Evolutionary conservation across 2,329 filamentous ascomycete species (phyloP).

Genomic region (Moelleriella libera): DNA sequence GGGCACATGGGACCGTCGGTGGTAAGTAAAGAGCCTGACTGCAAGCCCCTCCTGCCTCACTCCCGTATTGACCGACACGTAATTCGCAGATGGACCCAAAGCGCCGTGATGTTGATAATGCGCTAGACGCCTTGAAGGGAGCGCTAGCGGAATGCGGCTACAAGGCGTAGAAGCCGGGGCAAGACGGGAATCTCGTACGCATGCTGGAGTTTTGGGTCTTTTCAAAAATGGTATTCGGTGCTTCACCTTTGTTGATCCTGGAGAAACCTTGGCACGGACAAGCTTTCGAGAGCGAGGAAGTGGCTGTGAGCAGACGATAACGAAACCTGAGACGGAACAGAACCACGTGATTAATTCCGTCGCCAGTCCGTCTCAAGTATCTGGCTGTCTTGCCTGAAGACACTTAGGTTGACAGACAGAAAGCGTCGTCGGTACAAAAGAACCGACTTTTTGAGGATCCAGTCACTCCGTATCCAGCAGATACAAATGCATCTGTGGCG

Average conservation of each 20-base stretch:
- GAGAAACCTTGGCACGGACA: too few species aligned
- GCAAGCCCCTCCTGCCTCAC: neutral
- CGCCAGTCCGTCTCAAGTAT: too few species aligned
- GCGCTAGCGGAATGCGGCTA: slow-evolving; percentile 62
- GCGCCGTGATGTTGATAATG: slow-evolving; percentile 71
- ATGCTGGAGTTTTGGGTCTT: neutral
- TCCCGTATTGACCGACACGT: neutral
- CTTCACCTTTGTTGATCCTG: neutral
- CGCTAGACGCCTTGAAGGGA: slow-evolving; percentile 62
- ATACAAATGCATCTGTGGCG: too few species aligned
- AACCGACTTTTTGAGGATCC: too few species aligned
- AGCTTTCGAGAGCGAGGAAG: too few species aligned
- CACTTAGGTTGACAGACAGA: too few species aligned
- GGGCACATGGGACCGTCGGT: slow-evolving; percentile 97
- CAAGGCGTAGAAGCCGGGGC: slow-evolving; percentile 20
- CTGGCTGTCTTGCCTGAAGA: too few species aligned
- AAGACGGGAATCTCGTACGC: neutral
- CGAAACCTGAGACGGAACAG: too few species aligned
- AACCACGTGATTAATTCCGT: too few species aligned
- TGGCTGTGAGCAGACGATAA: too few species aligned
- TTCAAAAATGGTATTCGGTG: neutral
- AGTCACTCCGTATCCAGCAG: too few species aligned
- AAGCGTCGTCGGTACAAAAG: too few species aligned
- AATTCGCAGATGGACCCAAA: slow-evolving; percentile 51
- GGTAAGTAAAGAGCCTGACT: slow-evolving; percentile 25